Evolutionary conservation across 148 eudicot species (phyloP).

Genomic region (Agrostemma githago): DNA sequence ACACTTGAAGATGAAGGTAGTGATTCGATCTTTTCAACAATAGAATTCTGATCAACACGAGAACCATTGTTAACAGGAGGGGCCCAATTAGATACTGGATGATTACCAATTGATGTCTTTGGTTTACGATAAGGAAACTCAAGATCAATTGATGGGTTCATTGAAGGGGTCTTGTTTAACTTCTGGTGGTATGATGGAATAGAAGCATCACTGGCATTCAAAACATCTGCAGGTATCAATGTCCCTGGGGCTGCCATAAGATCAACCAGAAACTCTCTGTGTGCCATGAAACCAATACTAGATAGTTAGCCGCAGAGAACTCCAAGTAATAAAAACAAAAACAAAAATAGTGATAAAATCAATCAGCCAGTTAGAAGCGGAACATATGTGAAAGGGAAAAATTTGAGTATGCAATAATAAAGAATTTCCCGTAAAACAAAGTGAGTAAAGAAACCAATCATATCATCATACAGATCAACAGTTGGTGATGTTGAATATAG

Average conservation of each 20-base stretch:
- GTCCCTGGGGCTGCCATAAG: slow-evolving; percentile 99
- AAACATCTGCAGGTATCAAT: slow-evolving; percentile 73
- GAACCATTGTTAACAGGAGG: slow-evolving; percentile 29
- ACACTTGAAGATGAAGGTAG: slow-evolving; percentile 34
- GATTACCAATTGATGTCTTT: slow-evolving; percentile 25
- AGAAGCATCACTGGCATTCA: slow-evolving; percentile 51
- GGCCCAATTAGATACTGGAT: slow-evolving; percentile 28
- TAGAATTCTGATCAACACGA: slow-evolving; percentile 25
- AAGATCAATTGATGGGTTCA: slow-evolving; percentile 36
- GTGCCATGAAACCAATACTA: slow-evolving; percentile 20
- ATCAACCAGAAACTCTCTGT: slow-evolving; percentile 94
- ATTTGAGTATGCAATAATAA: not conserved
- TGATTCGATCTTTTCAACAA: slow-evolving; percentile 34
- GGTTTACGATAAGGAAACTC: slow-evolving; percentile 32
- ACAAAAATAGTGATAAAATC: not conserved
- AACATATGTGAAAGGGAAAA: not conserved
- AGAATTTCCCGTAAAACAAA: not conserved
- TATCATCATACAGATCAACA: not conserved
- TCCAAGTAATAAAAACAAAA: not conserved
- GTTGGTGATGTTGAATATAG: not conserved
- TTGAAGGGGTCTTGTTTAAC: slow-evolving; percentile 40
- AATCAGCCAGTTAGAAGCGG: not conserved
- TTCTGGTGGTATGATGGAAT: slow-evolving; percentile 40
- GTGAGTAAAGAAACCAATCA: not conserved
- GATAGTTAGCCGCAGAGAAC: slow-evolving; percentile 3